phyloP scores from a whole-genome alignment of 768 basidiomycete species.

The Agaricus bisporus region DNA sequence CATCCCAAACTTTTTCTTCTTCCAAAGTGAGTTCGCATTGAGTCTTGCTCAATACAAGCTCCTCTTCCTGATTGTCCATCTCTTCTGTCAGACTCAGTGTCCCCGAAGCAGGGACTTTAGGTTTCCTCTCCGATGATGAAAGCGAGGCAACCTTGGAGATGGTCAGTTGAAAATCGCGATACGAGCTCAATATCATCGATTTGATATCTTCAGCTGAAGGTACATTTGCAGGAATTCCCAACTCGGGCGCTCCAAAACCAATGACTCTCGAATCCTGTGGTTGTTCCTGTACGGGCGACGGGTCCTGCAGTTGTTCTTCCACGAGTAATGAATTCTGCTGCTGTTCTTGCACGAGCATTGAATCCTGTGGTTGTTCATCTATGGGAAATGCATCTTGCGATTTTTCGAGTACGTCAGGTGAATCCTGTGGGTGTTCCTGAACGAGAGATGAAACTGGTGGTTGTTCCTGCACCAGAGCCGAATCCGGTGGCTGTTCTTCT shows the following conservation, averaged over 20 bases:
- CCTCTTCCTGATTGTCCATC: slow-evolving; percentile 30
- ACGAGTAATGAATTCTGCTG: too few species aligned
- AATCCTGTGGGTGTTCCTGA: too few species aligned
- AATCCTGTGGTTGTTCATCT: too few species aligned
- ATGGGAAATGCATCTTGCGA: too few species aligned
- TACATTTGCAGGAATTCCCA: neutral
- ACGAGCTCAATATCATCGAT: slow-evolving; percentile 33
- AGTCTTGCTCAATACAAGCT: slow-evolving; percentile 51
- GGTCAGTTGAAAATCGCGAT: slow-evolving; percentile 42
- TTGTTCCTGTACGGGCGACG: neutral
- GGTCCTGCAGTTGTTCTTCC: too few species aligned
- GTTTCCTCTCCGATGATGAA: slow-evolving; percentile 16
- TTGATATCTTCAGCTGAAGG: slow-evolving; percentile 21
- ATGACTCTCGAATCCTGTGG: neutral
- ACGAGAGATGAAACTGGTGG: too few species aligned
- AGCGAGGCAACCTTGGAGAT: slow-evolving; percentile 38
- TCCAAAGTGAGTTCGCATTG: slow-evolving; percentile 55
- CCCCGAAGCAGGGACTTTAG: slow-evolving; percentile 10
- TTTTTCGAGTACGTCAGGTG: too few species aligned
- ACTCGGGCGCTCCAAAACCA: neutral
- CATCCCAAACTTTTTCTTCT: slow-evolving; percentile 57
- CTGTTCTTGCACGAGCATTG: too few species aligned
- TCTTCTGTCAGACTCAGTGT: slow-evolving; percentile 17
- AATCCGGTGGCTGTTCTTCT: too few species aligned
- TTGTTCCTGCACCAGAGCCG: too few species aligned